Base-by-base conservation (phyloP, 2,329 filamentous ascomycete genomes). In the Botrytis galanthina region DNA sequence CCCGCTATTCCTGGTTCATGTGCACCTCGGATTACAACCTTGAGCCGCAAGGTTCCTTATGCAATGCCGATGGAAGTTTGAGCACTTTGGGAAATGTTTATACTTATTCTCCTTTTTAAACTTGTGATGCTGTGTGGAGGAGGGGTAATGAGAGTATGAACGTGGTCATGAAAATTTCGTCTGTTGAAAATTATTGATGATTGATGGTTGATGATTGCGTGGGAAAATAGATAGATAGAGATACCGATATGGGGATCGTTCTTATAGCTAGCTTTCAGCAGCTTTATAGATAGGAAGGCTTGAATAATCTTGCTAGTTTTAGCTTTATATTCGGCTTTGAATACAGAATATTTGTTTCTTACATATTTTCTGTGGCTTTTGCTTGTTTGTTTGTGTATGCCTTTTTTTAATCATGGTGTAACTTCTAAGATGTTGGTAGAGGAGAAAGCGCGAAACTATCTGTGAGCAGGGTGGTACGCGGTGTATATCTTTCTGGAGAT, bases 1-100 rank as follows among this genome's bases (percentile, higher is more conserved):
- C 66, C 63, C 44, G 74, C 18, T 75, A 75, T 26, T 26, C 70
- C 20, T 66, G 70, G 70, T 72, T 66, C 37, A 72, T 72, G 70
- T 72, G 70, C 37, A 72, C 70, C 14, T n/a, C 35, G 5, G 70
- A 72, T 8, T 22, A 35, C n/a, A 37, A 9, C 10, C 18, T n/a
- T 9, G 70, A 72, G 5, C 14, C 70, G 16, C 60, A 64, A 46
- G 60, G 70, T 22, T 44, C 70, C 8, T 29, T 72, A 29, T 72
- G 70, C 32, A 42, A 46, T 9, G 35, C 70, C 6, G 39, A 57
- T 57, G 61, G 61, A 14, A 37, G 20, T 8, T 39, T 64, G 18
- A 72, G 60, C 8, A 66, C 32, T 44, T 42, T 72, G 12, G 61
- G 70, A 1, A 66, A 59, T 26, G 26, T 6, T 26, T 72, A 37